Base-by-base conservation (phyloP, 805 yeast species). In the Kluyveromyces nonfermentans region DNA sequence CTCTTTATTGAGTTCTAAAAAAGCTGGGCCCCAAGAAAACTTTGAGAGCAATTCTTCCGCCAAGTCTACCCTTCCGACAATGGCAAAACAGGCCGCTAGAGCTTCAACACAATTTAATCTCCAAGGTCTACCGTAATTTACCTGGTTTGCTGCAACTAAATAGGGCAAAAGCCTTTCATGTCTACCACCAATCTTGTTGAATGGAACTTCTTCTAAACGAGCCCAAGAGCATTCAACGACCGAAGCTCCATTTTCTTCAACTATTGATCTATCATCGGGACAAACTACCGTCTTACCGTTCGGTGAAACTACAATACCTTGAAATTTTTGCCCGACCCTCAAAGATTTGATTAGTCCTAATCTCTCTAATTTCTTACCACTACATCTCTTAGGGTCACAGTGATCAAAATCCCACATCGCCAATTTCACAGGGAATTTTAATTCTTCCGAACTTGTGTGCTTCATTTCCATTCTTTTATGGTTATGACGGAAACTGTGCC, bases 331-430 rank as follows among this genome's bases (percentile, higher is more conserved):
- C 0, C 98, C 98, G n/a, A 93, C 77, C 47, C 94, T 69, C 48
- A 93, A 60, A 43, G 77, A 76, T 48, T 78, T 77, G 41, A 93
- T 89, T 17, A 87, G 65, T 1, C 97, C 97, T 17, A 90, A 63
- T 44, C 97, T 72, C 56, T 87, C 96, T 25, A 93, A 70, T 60
- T 88, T 89, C 68, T 93, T 93, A 16, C 98, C 98, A 51, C 94
- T 82, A 61, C 98, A 93, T 59, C 97, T 74, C 59, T 93, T 93
- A 1, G 98, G 98, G 65, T 93, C 98, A 68, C 98, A 93, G 60
- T 93, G 98, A 52, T 89, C 96, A 59, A 93, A 93, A 62, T 93
- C 98, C 96, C 98, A 90, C 98, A 90, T 90, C 15, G 96, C 97
- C 49, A 89, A 63, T 56, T 86, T 88, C 30, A 83, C 82, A 1